Evolutionary conservation across 306 rosid genomes (phyloP).

Genomic region (Alnus glutinosa): DNA sequence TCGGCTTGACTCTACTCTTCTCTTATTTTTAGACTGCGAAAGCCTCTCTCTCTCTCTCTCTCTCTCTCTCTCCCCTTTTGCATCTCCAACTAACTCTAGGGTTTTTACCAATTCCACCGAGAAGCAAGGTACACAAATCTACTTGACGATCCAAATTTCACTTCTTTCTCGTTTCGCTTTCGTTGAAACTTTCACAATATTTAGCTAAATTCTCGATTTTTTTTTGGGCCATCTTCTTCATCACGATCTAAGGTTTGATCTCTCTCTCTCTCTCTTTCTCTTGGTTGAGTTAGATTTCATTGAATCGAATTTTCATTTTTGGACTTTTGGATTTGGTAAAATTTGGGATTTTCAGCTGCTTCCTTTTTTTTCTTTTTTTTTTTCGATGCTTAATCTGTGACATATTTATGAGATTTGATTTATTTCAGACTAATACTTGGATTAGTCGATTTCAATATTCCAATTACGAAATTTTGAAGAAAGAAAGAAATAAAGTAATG

Average conservation of each 20-base stretch:
- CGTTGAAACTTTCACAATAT: neutral
- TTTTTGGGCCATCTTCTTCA: neutral
- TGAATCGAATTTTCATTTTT: neutral
- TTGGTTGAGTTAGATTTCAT: neutral
- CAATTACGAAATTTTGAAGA: neutral
- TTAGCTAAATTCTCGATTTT: neutral
- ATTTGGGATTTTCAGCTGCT: neutral
- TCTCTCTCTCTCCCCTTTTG: neutral
- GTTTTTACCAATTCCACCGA: conserved; percentile 24
- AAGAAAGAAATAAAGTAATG: neutral
- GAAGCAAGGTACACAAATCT: conserved; percentile 18
- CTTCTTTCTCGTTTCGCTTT: neutral
- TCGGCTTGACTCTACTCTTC: neutral
- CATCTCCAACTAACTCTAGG: conserved; percentile 20
- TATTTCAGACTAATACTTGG: neutral
- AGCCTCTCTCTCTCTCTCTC: neutral
- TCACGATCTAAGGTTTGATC: conserved; percentile 29
- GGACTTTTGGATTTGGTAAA: neutral
- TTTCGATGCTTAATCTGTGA: neutral
- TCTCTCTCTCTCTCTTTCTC: neutral
- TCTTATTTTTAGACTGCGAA: neutral
- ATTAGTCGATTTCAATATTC: neutral
- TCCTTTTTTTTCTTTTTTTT: neutral
- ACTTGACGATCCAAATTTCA: neutral
- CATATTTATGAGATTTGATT: neutral